A percentile compares a stretch with the other conserved stretches of the same genome.
These are phyloP conservation scores for Didymella exigua DNA, from an alignment of 2,329 filamentous ascomycete species.

Conservation along the genomic window DNA sequence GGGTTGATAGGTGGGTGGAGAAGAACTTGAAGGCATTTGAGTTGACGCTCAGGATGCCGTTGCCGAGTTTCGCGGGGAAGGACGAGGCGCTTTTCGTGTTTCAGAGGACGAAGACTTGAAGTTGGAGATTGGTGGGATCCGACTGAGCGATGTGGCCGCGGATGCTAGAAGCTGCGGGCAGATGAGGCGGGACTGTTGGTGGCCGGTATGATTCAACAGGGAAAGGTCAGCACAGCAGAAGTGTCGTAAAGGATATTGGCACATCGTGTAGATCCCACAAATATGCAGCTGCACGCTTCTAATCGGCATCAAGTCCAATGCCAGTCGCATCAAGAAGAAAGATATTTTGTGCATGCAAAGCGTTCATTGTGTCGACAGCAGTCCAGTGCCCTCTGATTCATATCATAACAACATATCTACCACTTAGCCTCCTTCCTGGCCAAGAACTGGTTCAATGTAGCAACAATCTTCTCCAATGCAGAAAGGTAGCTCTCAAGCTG, in stretches of 20 bases:
- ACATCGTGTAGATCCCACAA: neutral
- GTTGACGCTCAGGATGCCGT: conserved; percentile 66
- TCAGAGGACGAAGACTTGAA: conserved; percentile 37
- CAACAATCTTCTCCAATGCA: conserved; percentile 77
- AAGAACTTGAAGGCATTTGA: conserved; percentile 63
- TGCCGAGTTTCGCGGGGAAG: conserved; percentile 78
- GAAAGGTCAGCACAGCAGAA: neutral
- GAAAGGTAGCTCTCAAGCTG: conserved; percentile 74
- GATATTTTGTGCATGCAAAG: neutral
- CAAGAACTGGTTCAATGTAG: conserved; percentile 71
- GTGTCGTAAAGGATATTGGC: neutral
- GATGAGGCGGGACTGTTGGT: neutral
- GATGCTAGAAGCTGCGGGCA: neutral
- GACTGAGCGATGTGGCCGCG: neutral
- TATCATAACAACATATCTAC: conserved; percentile 22
- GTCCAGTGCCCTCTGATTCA: neutral
- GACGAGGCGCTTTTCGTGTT: conserved; percentile 77
- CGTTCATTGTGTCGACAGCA: neutral
- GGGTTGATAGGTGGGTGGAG: conserved; percentile 70
- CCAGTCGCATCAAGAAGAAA: neutral
- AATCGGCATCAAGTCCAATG: neutral
- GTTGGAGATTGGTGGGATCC: neutral
- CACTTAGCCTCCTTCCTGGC: conserved; percentile 43
- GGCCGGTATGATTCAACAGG: too few species aligned
- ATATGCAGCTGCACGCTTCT: neutral